phyloP scores from a whole-genome alignment of 805 yeast genomes.

The Saitoella complicata region DNA sequence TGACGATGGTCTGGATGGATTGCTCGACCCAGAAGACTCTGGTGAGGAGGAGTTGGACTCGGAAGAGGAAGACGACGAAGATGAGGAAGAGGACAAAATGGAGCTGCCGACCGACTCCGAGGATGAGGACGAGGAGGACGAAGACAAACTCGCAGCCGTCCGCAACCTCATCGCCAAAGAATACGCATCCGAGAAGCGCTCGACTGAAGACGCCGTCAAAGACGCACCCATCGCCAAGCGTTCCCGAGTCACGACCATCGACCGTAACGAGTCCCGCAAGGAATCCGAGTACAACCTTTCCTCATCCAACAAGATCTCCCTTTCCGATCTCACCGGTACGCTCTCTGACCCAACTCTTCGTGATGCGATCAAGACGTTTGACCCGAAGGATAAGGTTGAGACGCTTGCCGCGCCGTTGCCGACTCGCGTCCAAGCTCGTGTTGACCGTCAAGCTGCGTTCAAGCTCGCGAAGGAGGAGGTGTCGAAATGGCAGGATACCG shows the following conservation, averaged over 20 bases:
- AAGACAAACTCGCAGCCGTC: conserved; percentile 7
- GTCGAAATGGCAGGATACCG: conserved; percentile 73
- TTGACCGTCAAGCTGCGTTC: conserved; percentile 80
- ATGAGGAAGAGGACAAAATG: conserved; percentile 17
- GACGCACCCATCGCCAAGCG: conserved; percentile 29
- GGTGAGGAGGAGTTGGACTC: conserved; percentile 12
- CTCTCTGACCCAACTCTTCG: conserved; percentile 21
- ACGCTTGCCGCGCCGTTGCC: conserved; percentile 73
- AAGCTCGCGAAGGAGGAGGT: conserved; percentile 78
- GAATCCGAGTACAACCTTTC: conserved; percentile 22
- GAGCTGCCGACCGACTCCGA: conserved; percentile 14
- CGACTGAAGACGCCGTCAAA: too few relatives aligned
- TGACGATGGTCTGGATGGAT: conserved; percentile 7
- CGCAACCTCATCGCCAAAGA: conserved; percentile 11
- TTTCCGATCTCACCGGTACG: conserved; percentile 30
- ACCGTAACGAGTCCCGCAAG: not conserved
- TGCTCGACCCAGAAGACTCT: conserved; percentile 6
- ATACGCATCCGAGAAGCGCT: too few relatives aligned
- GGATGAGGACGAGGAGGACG: conserved; percentile 13
- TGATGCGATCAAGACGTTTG: conserved; percentile 18
- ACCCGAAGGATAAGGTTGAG: conserved; percentile 17
- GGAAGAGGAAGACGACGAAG: conserved; percentile 14
- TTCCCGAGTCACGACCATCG: conserved; percentile 33
- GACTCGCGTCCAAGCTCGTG: conserved; percentile 64
- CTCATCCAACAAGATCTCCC: conserved; percentile 27